These are phyloP conservation scores for Starmerella scarabaei DNA, from an alignment of 805 yeast genomes.

Conservation along the genomic window DNA sequence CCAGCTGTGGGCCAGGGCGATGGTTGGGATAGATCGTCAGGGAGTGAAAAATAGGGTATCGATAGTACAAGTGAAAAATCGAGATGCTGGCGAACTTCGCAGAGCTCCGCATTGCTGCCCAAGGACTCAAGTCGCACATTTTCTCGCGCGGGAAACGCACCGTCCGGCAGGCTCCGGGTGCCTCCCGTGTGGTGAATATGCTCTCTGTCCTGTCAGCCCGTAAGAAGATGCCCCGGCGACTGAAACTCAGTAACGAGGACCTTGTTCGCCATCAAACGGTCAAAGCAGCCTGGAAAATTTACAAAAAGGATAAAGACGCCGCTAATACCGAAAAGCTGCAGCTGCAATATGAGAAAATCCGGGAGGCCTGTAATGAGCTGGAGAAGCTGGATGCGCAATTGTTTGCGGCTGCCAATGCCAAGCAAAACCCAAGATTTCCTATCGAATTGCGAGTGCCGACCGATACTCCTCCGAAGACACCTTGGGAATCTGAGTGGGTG, in stretches of 20 bases:
- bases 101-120: background rate
- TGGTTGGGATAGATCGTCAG: too few species aligned
- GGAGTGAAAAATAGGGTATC: too few species aligned
- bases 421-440: conserved; percentile 58
- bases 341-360: conserved; percentile 51
- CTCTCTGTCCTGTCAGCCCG: conserved; percentile 76
- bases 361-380: conserved; percentile 62
- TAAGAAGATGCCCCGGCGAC: conserved; percentile 72
- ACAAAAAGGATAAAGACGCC: conserved; percentile 40
- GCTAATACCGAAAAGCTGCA: conserved; percentile 28
- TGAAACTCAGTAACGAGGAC: conserved; percentile 69
- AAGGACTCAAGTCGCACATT: conserved; percentile 5
- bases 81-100: conserved; percentile 1
- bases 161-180: conserved; percentile 34
- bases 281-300: conserved; percentile 65
- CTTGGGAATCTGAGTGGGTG: conserved; percentile 48
- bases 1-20: too few species aligned
- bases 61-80: background rate
- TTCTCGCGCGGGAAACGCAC: conserved; percentile 37
- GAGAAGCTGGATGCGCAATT: conserved; percentile 34
- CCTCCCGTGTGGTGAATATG: conserved; percentile 40
- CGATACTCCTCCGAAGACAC: conserved; percentile 67
- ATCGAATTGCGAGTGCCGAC: conserved; percentile 79
- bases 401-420: conserved; percentile 47
- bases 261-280: conserved; percentile 72